Conservation (phyloP, 495 filamentous ascomycete genomes). For the Annulohypoxylon moriforme region DNA sequence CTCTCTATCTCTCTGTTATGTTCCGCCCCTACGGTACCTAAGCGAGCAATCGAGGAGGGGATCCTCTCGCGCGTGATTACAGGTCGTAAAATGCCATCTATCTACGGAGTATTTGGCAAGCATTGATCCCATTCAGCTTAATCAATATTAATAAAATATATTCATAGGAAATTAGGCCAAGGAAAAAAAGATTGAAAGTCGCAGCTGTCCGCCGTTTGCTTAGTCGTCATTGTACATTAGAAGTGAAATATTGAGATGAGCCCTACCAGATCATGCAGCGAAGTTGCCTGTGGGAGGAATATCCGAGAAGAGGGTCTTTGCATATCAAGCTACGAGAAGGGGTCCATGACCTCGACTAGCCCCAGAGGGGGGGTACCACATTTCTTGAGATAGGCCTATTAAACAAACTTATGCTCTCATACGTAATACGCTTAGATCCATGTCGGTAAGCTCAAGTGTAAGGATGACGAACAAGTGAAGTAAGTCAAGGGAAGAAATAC, state of each 20-base stretch:
- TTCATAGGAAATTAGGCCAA: conserved; percentile 5
- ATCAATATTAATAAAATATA: conserved; percentile 24
- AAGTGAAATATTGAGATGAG: conserved; percentile 36
- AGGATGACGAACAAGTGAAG: conserved; percentile 10
- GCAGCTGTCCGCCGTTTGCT: conserved; percentile 16
- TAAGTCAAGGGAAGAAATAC: background rate
- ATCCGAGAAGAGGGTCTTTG: conserved; percentile 38
- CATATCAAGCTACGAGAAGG: conserved; percentile 37
- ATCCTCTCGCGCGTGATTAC: background rate
- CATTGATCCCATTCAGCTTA: conserved; percentile 11
- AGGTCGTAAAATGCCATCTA: background rate
- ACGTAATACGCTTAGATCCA: conserved; percentile 32
- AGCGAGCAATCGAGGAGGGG: background rate
- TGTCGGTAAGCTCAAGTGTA: background rate
- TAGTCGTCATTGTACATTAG: conserved; percentile 25
- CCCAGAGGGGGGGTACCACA: conserved; percentile 31
- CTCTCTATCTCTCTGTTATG: no score
- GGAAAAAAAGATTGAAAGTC: conserved; percentile 13
- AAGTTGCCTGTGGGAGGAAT: conserved; percentile 36
- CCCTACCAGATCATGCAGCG: conserved; percentile 41
- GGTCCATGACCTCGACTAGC: conserved; percentile 25
- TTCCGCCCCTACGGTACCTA: background rate
- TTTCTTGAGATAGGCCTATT: conserved; percentile 46
- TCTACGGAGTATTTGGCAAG: conserved; percentile 14
- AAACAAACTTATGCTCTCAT: conserved; percentile 43